These are phyloP conservation scores for Mucor piriformis DNA, from an alignment of 371 early-diverging fungal species.

Conservation along the genomic window DNA sequence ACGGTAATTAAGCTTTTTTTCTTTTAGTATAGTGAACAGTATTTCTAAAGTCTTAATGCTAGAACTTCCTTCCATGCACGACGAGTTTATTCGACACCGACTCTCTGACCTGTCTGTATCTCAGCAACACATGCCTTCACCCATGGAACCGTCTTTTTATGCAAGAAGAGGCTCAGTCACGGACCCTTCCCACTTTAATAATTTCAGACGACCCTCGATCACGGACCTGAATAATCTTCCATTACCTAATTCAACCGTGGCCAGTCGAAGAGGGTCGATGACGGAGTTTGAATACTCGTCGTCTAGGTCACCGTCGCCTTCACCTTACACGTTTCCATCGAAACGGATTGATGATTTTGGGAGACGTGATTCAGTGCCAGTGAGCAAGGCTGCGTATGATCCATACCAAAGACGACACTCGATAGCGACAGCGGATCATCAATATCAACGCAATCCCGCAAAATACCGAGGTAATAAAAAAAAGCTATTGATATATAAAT, in stretches of 20 bases:
- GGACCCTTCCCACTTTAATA: constrained; percentile 23
- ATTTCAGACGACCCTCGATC: constrained; percentile 37
- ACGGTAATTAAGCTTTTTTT: background rate
- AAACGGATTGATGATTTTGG: constrained; percentile 16
- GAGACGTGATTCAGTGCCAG: constrained; percentile 52
- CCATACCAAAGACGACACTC: constrained; percentile 61
- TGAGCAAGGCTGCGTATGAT: too few relatives aligned
- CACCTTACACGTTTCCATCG: constrained; percentile 34
- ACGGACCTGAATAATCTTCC: constrained; percentile 35
- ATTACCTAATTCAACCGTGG: constrained; percentile 32
- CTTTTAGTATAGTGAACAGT: too few relatives aligned
- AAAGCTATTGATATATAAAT: background rate
- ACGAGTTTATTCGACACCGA: constrained; percentile 49
- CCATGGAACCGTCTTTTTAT: constrained; percentile 39
- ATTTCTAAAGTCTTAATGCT: too few relatives aligned
- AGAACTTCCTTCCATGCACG: constrained; percentile 21
- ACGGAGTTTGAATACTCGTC: constrained; percentile 41
- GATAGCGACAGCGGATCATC: constrained; percentile 51
- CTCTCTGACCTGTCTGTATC: constrained; percentile 52
- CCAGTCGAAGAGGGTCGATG: constrained; percentile 43
- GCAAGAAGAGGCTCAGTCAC: constrained; percentile 47
- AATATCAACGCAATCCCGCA: constrained; percentile 4
- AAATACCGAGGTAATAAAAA: constrained; percentile 38
- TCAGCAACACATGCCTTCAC: constrained; percentile 18
- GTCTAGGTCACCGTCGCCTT: constrained; percentile 44